Evolutionary conservation across 306 rosid species (phyloP).

Genomic region (Lagenaria siceraria): DNA sequence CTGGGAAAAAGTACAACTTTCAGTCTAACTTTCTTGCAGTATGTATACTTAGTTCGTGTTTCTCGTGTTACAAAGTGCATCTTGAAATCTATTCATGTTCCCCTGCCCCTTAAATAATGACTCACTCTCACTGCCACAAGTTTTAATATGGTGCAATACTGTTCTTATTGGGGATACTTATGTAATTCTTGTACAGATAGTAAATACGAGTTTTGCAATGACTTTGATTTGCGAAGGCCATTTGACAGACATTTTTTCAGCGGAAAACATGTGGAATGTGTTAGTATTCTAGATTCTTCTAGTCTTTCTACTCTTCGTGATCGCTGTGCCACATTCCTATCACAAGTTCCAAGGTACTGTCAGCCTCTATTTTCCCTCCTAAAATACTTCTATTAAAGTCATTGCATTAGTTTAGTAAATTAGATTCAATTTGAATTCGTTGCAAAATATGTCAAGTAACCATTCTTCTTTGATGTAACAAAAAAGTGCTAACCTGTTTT

Average conservation of each 20-base stretch:
- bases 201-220: slow-evolving; percentile 56
- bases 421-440: neutral
- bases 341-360: slow-evolving; percentile 56
- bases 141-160: neutral
- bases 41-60: neutral
- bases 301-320: slow-evolving; percentile 43
- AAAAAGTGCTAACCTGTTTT: neutral
- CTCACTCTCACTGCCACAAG: neutral
- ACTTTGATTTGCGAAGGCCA: slow-evolving; percentile 77
- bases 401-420: slow-evolving; percentile 1
- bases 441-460: neutral
- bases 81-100: neutral
- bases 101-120: neutral
- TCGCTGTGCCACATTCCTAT: slow-evolving; percentile 51
- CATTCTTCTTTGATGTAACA: neutral
- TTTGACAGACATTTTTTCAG: slow-evolving; percentile 53
- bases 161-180: neutral
- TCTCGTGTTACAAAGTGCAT: neutral
- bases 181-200: slow-evolving; percentile 26
- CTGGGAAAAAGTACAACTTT: neutral
- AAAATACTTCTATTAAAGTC: neutral
- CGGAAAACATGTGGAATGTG: slow-evolving; percentile 46
- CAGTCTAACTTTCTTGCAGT: neutral
- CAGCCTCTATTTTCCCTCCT: neutral
- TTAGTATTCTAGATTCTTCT: slow-evolving; percentile 53